A percentile compares a stretch with the other conserved stretches of the same genome.
Evolutionary conservation across 139 green algal species (phyloP).

Genomic region (Coelastrella sp.): DNA sequence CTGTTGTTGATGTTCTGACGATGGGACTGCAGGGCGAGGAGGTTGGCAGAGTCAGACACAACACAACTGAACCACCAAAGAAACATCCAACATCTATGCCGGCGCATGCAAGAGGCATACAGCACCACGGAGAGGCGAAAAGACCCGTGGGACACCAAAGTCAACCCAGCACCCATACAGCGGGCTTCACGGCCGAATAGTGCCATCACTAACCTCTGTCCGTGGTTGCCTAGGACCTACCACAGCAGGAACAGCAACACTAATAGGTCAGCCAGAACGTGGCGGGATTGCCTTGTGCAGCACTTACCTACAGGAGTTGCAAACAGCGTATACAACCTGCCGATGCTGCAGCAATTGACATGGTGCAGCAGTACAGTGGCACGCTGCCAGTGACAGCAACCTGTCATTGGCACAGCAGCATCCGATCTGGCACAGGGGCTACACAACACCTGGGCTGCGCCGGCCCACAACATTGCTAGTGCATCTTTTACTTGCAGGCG

Average conservation of each 20-base stretch:
- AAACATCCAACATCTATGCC: slow-evolving; percentile 9
- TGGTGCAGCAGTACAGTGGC: too few species aligned
- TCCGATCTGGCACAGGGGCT: too few species aligned
- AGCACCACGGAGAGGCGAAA: neutral
- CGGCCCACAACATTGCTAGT: neutral
- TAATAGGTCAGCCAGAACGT: neutral
- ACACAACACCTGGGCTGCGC: too few species aligned
- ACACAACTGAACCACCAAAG: slow-evolving; percentile 20
- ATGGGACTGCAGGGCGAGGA: slow-evolving; percentile 29
- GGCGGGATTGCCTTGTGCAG: neutral
- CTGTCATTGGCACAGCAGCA: too few species aligned
- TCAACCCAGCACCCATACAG: neutral
- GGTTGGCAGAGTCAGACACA: slow-evolving; percentile 14
- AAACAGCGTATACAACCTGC: neutral
- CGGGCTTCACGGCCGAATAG: neutral
- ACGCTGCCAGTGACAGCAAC: too few species aligned
- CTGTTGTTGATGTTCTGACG: neutral
- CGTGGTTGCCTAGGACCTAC: neutral
- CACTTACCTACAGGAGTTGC: neutral
- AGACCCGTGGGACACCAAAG: slow-evolving; percentile 3
- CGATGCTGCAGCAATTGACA: too few species aligned
- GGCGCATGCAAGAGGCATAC: slow-evolving; percentile 16
- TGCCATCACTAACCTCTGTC: neutral
- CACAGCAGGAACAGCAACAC: neutral
- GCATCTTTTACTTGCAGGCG: neutral